Percentiles rank a stretch among this genome's conserved stretches.
phyloP scores from a whole-genome alignment of 495 filamentous ascomycete species.

The Choiromyces venosus region DNA sequence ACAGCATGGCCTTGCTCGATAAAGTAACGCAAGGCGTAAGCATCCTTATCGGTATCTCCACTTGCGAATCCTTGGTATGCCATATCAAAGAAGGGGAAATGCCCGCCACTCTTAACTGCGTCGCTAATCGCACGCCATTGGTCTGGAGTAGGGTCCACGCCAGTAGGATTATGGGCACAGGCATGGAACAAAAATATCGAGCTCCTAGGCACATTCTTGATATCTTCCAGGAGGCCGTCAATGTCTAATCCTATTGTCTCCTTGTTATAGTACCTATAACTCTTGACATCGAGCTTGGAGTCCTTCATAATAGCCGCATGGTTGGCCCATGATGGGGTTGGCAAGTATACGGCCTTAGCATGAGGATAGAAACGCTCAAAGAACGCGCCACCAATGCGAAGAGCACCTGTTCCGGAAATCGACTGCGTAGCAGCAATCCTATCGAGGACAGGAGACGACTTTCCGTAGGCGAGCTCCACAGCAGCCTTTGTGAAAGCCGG shows the following conservation, averaged over 20 bases:
- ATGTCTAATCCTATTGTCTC: slow-evolving; percentile 97
- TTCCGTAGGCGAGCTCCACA: slow-evolving; percentile 81
- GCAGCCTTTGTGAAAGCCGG: slow-evolving; percentile 90
- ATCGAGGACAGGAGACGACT: slow-evolving; percentile 67
- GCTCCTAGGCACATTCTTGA: slow-evolving; percentile 79
- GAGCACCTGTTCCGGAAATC: slow-evolving; percentile 94
- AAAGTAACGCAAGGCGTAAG: slow-evolving; percentile 87
- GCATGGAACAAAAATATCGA: slow-evolving; percentile 91
- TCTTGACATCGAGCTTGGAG: slow-evolving; percentile 78
- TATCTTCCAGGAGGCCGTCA: slow-evolving; percentile 83
- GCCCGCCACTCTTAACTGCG: slow-evolving; percentile 79
- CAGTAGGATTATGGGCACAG: slow-evolving; percentile 97
- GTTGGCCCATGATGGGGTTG: slow-evolving; percentile 96
- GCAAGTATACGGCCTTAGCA: slow-evolving; percentile 91
- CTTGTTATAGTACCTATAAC: slow-evolving; percentile 98
- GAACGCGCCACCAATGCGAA: slow-evolving; percentile 92
- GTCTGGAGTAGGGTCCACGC: slow-evolving; percentile 84
- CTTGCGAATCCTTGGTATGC: slow-evolving; percentile 98
- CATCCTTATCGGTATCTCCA: slow-evolving; percentile 84
- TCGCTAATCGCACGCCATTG: slow-evolving; percentile 93
- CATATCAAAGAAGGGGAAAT: slow-evolving; percentile 99
- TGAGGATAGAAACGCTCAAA: slow-evolving; percentile 81
- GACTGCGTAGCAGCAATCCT: slow-evolving; percentile 90
- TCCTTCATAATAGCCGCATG: slow-evolving; percentile 95
- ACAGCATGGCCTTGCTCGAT: slow-evolving; percentile 86